Evolutionary conservation across 306 rosid species (phyloP).

Genomic region (Cicer chorassanicum): DNA sequence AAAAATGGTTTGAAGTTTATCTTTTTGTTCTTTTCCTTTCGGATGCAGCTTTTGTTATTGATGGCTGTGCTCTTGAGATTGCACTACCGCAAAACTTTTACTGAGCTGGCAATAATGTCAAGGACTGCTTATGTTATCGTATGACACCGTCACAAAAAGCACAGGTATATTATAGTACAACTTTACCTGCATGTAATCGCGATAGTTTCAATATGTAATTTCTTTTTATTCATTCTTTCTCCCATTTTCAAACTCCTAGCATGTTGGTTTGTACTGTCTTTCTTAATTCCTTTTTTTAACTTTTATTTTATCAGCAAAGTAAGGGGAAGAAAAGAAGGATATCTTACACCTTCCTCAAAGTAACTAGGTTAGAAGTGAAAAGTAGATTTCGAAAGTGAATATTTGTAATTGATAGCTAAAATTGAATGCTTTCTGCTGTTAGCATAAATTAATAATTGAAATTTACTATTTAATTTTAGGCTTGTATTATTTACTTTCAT

Average conservation of each 20-base stretch:
- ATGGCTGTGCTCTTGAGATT: constrained; percentile 99
- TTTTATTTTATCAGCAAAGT: no score
- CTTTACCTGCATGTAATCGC: constrained; percentile 22
- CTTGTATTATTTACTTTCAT: not conserved
- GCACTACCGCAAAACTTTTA: constrained; percentile 85
- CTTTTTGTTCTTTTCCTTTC: constrained; percentile 29
- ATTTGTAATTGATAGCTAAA: not conserved
- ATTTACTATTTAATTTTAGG: not conserved
- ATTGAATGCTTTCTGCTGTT: not conserved
- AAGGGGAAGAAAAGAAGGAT: not conserved
- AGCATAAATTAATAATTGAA: not conserved
- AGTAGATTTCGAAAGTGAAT: not conserved
- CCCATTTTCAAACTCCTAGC: no score
- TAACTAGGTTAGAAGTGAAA: not conserved
- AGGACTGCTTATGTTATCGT: constrained; percentile 98
- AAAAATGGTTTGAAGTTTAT: constrained; percentile 31
- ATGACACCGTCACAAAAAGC: constrained; percentile 99
- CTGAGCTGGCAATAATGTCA: constrained; percentile 91
- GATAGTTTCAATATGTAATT: no score
- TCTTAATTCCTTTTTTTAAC: no score
- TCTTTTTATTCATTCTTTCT: no score
- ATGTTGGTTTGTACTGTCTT: no score
- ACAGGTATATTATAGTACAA: constrained; percentile 62
- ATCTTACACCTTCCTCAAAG: not conserved
- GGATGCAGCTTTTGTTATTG: constrained; percentile 96